These are phyloP conservation scores for Vigna reflexopilosa DNA, from an alignment of 306 rosid genomes.

Conservation along the genomic window DNA sequence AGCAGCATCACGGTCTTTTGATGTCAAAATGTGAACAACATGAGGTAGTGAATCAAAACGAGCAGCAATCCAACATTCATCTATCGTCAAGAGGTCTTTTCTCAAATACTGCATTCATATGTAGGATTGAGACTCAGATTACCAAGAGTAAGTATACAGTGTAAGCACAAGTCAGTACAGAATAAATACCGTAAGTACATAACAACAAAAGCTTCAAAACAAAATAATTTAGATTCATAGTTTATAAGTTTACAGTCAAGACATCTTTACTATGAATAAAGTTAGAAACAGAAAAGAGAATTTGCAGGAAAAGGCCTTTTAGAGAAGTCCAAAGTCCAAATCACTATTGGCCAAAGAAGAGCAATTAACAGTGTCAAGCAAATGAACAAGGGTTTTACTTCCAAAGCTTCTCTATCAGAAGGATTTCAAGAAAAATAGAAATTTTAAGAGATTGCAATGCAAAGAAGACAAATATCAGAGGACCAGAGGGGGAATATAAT, in stretches of 20 bases:
- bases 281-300: too few species aligned
- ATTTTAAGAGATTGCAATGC: too few species aligned
- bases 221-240: background rate
- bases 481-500: too few species aligned
- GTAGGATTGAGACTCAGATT: conserved; percentile 41
- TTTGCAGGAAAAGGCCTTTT: too few species aligned
- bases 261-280: background rate
- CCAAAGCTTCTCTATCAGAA: too few species aligned
- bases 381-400: too few species aligned
- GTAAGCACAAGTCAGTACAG: background rate
- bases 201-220: background rate
- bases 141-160: conserved; percentile 26
- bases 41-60: conserved; percentile 99
- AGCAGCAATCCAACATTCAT: conserved; percentile 91
- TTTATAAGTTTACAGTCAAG: background rate
- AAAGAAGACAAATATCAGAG: too few species aligned
- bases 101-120: conserved; percentile 79
- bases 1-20: conserved; percentile 93
- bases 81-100: conserved; percentile 76
- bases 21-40: conserved; percentile 96
- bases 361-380: too few species aligned
- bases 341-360: too few species aligned
- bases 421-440: too few species aligned
- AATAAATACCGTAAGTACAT: conserved; percentile 24
- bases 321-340: too few species aligned